These are phyloP conservation scores for Cladobotryum mycophilum DNA, from an alignment of 2,329 filamentous ascomycete species.

Conservation along the genomic window DNA sequence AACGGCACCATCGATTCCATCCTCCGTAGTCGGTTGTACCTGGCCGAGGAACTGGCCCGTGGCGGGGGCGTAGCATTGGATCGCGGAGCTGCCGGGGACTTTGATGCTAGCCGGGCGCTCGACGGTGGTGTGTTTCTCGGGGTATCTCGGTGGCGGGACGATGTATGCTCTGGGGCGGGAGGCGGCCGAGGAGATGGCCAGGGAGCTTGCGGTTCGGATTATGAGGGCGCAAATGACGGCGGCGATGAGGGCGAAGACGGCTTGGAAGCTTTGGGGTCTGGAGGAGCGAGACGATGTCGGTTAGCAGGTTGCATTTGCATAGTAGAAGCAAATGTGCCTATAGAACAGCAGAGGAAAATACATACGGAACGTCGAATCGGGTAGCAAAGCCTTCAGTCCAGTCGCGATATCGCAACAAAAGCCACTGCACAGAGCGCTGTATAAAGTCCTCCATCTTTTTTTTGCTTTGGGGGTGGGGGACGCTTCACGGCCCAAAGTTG, in stretches of 20 bases:
- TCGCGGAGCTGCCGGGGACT: constrained; percentile 57
- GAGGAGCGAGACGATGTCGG: neutral
- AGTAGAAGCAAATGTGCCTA: constrained; percentile 3
- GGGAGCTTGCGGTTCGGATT: constrained; percentile 17
- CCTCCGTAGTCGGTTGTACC: constrained; percentile 68
- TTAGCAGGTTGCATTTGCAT: neutral
- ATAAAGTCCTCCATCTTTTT: constrained; percentile 8
- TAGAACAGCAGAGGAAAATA: neutral
- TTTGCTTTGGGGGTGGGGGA: neutral
- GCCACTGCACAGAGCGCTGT: neutral
- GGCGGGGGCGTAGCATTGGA: constrained; percentile 84
- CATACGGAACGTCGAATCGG: constrained; percentile 22
- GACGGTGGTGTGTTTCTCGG: constrained; percentile 48
- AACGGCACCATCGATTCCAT: constrained; percentile 74
- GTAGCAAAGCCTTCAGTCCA: constrained; percentile 1
- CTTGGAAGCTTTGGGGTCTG: constrained; percentile 24
- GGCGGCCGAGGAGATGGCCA: constrained; percentile 22
- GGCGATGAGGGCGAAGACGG: constrained; percentile 19
- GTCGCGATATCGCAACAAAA: neutral
- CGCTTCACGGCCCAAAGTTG: neutral
- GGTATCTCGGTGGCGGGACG: constrained; percentile 56
- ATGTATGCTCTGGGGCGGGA: constrained; percentile 49
- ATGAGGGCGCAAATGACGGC: constrained; percentile 26
- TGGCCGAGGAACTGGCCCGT: constrained; percentile 78
- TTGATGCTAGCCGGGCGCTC: constrained; percentile 58